Evolutionary conservation across 345 rosid species (phyloP).

Genomic region (Dipteronia sinensis): DNA sequence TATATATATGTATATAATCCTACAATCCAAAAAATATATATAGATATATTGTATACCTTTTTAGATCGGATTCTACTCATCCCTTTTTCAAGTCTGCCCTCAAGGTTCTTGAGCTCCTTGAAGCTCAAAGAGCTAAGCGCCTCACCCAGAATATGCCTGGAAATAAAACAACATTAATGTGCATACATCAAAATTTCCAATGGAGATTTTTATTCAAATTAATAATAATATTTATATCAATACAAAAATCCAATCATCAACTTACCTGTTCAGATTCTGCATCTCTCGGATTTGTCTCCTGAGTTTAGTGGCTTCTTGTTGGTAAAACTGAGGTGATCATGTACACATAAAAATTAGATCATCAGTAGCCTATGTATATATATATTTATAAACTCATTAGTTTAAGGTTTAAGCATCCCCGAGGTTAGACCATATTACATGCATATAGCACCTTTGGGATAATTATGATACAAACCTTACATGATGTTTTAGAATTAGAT

Average conservation of each 20-base stretch:
- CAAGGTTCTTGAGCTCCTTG: constrained; percentile 84
- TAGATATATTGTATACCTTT: constrained; percentile 48
- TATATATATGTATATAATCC: no score
- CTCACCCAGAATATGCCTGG: constrained; percentile 83
- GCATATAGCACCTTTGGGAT: no score
- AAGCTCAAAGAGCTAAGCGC: constrained; percentile 57
- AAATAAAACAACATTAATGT: constrained; percentile 7
- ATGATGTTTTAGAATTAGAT: no score
- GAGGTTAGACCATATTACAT: no score
- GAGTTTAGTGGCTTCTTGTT: constrained; percentile 86
- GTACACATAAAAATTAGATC: no score
- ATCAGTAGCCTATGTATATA: no score
- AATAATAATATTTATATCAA: background rate
- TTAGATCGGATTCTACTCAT: constrained; percentile 80
- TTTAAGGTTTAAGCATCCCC: no score
- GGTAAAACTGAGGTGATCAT: constrained; percentile 58
- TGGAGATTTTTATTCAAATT: background rate
- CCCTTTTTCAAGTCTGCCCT: constrained; percentile 76
- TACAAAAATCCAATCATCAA: background rate
- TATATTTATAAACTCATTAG: no score
- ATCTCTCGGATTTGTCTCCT: constrained; percentile 71
- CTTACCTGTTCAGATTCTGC: constrained; percentile 71
- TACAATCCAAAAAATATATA: background rate
- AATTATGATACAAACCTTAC: no score
- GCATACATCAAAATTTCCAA: background rate